phyloP scores from a whole-genome alignment of 2,329 filamentous ascomycete species.

The Phoma sp. region DNA sequence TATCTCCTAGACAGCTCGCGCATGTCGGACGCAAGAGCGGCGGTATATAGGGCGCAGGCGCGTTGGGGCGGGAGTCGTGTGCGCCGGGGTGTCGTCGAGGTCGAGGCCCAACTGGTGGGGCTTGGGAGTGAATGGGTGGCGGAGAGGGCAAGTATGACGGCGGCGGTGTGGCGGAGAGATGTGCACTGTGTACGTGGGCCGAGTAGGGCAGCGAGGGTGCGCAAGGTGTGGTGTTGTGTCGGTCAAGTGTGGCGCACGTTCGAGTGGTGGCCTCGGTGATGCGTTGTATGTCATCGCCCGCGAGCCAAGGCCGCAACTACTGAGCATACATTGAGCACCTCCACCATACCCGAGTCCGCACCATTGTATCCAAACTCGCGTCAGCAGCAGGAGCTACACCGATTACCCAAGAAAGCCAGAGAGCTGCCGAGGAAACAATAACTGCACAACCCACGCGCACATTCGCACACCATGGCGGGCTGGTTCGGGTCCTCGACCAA shows the following conservation, averaged over 20 bases:
- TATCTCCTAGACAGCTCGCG: constrained; percentile 26
- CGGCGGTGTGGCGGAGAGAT: neutral
- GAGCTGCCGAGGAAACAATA: neutral
- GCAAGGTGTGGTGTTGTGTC: neutral
- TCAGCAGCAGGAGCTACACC: constrained; percentile 1
- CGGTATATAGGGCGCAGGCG: constrained; percentile 14
- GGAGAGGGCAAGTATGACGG: neutral
- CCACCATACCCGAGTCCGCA: neutral
- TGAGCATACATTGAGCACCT: constrained; percentile 3
- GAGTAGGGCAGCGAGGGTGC: neutral
- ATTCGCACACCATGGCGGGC: constrained; percentile 73
- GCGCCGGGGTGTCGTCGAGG: constrained; percentile 5
- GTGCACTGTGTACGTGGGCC: neutral
- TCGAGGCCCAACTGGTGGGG: constrained; percentile 6
- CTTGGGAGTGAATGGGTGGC: neutral
- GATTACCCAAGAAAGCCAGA: neutral
- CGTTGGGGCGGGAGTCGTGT: constrained; percentile 10
- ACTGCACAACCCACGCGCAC: neutral
- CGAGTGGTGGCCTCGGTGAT: constrained; percentile 6
- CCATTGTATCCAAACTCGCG: neutral
- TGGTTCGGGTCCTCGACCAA: constrained; percentile 88
- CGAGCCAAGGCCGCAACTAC: constrained; percentile 6
- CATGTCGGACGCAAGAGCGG: constrained; percentile 29
- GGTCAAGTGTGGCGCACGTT: constrained; percentile 8
- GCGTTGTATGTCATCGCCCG: neutral